Conservation (phyloP, 805 yeast species). For the Spathaspora passalidarum region DNA sequence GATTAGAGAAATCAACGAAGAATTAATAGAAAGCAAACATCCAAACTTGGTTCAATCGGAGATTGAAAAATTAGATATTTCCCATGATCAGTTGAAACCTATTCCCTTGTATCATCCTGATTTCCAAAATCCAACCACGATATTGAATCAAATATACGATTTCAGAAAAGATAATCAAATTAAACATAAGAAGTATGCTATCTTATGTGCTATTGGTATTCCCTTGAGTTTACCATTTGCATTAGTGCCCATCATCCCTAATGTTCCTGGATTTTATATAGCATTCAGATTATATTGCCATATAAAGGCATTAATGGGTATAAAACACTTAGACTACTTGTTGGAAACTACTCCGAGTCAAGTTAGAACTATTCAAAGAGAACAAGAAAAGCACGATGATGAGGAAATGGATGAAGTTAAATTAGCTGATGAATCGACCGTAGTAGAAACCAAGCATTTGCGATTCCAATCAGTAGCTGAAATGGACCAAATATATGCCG, state of each 20-base stretch:
- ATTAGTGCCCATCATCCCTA: slow-evolving; percentile 81
- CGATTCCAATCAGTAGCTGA: slow-evolving; percentile 12
- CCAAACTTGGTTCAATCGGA: slow-evolving; percentile 23
- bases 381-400: neutral
- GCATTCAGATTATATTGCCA: slow-evolving; percentile 83
- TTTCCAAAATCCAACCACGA: slow-evolving; percentile 28
- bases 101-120: slow-evolving; percentile 40
- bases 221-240: slow-evolving; percentile 83
- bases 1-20: slow-evolving; percentile 45
- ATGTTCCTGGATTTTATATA: slow-evolving; percentile 86
- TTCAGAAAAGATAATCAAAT: slow-evolving; percentile 44
- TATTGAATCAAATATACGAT: slow-evolving; percentile 37
- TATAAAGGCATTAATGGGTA: slow-evolving; percentile 73
- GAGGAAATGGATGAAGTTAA: neutral
- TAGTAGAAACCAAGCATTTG: slow-evolving; percentile 20
- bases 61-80: slow-evolving; percentile 23
- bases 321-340: slow-evolving; percentile 60
- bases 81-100: slow-evolving; percentile 30
- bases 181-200: slow-evolving; percentile 55
- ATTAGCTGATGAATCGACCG: slow-evolving; percentile 6
- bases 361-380: neutral
- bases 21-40: slow-evolving; percentile 9
- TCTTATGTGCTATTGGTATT: slow-evolving; percentile 53
- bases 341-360: slow-evolving; percentile 26
- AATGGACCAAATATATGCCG: slow-evolving; percentile 18